phyloP scores from a whole-genome alignment of 164 flowering plant species.

The Cinnamomum chago region DNA sequence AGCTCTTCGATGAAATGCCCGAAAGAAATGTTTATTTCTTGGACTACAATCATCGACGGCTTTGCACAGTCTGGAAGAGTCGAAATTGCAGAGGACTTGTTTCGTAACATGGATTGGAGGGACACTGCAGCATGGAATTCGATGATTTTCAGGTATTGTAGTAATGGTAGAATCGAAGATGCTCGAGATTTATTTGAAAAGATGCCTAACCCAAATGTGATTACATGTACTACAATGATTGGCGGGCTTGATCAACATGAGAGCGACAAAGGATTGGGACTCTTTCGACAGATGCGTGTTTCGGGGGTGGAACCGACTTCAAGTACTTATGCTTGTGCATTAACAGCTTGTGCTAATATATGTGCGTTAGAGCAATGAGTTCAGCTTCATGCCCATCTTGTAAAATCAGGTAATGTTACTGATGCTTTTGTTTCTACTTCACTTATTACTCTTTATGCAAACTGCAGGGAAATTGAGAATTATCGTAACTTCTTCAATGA shows the following conservation, averaged over 20 bases:
- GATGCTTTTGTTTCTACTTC: slow-evolving; percentile 14
- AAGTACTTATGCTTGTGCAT: slow-evolving; percentile 13
- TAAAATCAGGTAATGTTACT: slow-evolving; percentile 8
- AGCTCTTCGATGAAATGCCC: slow-evolving; percentile 17
- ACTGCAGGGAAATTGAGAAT: slow-evolving; percentile 8
- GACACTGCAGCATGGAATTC: slow-evolving; percentile 24
- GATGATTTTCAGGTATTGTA: slow-evolving; percentile 14
- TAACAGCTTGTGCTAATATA: slow-evolving; percentile 14
- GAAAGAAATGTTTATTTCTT: slow-evolving; percentile 17
- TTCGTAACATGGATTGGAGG: slow-evolving; percentile 9
- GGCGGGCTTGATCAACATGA: slow-evolving; percentile 11
- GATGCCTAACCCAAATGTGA: slow-evolving; percentile 15
- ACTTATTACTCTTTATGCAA: slow-evolving; percentile 15
- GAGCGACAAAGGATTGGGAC: slow-evolving; percentile 7
- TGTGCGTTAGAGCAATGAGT: slow-evolving; percentile 6
- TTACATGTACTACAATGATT: slow-evolving; percentile 20
- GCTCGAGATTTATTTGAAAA: slow-evolving; percentile 8
- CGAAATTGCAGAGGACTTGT: slow-evolving; percentile 13
- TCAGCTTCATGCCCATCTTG: slow-evolving; percentile 17
- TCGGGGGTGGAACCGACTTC: slow-evolving; percentile 12
- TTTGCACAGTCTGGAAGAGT: slow-evolving; percentile 4
- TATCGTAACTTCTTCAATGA: slow-evolving; percentile 11
- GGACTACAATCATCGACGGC: slow-evolving; percentile 17
- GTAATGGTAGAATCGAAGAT: slow-evolving; percentile 19
- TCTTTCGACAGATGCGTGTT: slow-evolving; percentile 13